Conservation (phyloP, 345 rosid species). For the Bretschneidera sinensis region DNA sequence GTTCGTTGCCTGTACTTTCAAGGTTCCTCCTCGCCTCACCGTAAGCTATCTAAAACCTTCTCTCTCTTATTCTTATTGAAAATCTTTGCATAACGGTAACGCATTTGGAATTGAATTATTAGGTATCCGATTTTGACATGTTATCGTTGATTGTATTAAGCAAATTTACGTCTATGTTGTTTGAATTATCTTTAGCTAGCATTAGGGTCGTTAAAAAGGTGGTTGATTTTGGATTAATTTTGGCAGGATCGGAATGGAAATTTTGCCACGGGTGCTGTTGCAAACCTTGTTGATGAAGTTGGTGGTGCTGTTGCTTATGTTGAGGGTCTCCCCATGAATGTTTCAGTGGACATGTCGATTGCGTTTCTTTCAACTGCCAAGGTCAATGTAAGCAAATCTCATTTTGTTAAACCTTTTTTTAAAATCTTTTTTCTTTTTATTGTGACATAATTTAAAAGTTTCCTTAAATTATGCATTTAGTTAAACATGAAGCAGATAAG, state of each 20-base stretch:
- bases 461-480: too few relatives aligned
- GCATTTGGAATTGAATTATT: neutral
- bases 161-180: neutral
- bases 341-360: slow-evolving; percentile 90
- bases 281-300: slow-evolving; percentile 84
- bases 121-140: too few relatives aligned
- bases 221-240: neutral
- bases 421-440: neutral
- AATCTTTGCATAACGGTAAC: neutral
- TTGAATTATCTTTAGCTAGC: neutral
- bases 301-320: slow-evolving; percentile 61
- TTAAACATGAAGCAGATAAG: too few relatives aligned
- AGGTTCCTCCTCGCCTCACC: slow-evolving; percentile 82
- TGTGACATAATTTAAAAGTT: too few relatives aligned
- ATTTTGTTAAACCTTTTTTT: too few relatives aligned
- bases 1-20: slow-evolving; percentile 62
- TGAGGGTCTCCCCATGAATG: slow-evolving; percentile 59
- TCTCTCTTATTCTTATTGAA: neutral
- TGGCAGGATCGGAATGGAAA: slow-evolving; percentile 71
- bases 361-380: slow-evolving; percentile 65
- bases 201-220: neutral
- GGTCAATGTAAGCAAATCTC: slow-evolving; percentile 40
- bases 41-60: slow-evolving; percentile 30
- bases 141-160: neutral
- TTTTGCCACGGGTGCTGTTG: slow-evolving; percentile 74